Evolutionary conservation across 306 rosid species (phyloP).

Genomic region (Crotalaria pallida): DNA sequence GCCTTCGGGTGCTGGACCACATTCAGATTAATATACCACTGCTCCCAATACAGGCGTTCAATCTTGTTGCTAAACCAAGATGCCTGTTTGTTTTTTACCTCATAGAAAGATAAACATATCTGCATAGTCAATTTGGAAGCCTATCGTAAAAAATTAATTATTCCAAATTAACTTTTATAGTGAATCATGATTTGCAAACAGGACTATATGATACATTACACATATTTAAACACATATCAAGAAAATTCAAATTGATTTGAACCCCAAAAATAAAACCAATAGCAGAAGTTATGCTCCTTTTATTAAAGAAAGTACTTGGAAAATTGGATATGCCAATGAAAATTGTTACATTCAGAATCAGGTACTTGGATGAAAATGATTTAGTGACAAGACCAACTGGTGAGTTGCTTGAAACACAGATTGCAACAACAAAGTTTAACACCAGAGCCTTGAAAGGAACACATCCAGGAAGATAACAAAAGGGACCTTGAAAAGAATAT

Average conservation of each 20-base stretch:
- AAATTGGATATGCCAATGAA: not conserved
- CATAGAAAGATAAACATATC: conserved; percentile 92
- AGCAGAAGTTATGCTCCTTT: not conserved
- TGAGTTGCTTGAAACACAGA: not conserved
- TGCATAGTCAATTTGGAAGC: conserved; percentile 32
- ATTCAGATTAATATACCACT: conserved; percentile 88
- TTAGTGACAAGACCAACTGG: not conserved
- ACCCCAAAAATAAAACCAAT: not conserved
- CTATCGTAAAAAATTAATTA: not conserved
- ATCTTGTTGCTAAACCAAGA: conserved; percentile 81
- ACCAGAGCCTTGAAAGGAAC: not conserved
- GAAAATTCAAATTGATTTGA: not conserved
- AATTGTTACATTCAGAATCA: not conserved
- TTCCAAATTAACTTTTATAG: not conserved
- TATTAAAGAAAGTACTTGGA: not conserved
- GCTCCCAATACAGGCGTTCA: conserved; percentile 92
- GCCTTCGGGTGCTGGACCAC: conserved; percentile 64
- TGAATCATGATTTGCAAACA: not conserved
- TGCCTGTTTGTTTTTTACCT: conserved; percentile 73
- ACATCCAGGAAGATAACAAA: not conserved
- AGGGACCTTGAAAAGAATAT: not conserved
- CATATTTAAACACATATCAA: not conserved
- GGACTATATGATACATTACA: not conserved
- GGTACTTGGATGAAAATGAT: not conserved
- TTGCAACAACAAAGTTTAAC: not conserved